These are phyloP conservation scores for Leccinum olivaceoglutinosum DNA, from an alignment of 1,284 basidiomycete genomes.

Conservation along the genomic window DNA sequence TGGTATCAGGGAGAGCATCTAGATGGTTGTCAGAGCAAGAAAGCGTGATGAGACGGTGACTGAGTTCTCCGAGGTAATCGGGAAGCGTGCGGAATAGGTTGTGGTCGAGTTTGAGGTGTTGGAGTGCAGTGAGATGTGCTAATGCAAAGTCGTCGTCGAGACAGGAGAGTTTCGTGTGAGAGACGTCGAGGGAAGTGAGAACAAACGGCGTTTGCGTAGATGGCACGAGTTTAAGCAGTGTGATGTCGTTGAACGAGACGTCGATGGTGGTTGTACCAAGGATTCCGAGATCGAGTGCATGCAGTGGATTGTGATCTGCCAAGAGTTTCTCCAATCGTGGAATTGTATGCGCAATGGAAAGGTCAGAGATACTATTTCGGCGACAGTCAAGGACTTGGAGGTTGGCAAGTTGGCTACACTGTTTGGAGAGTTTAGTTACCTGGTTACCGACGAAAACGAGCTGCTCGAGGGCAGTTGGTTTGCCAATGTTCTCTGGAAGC, in stretches of 20 bases:
- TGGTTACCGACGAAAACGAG: slow-evolving; percentile 90
- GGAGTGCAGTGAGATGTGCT: slow-evolving; percentile 69
- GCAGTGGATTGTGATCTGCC: slow-evolving; percentile 82
- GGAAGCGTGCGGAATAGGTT: slow-evolving; percentile 88
- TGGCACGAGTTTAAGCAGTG: slow-evolving; percentile 66
- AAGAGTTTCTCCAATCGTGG: slow-evolving; percentile 64
- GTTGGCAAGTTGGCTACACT: slow-evolving; percentile 56
- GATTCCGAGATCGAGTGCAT: slow-evolving; percentile 74
- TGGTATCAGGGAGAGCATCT: slow-evolving; percentile 68
- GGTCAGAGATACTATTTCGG: slow-evolving; percentile 75
- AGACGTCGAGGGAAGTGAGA: slow-evolving; percentile 82
- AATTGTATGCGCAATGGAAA: slow-evolving; percentile 64
- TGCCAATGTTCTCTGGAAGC: slow-evolving; percentile 78
- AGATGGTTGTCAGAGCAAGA: slow-evolving; percentile 91
- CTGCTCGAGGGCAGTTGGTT: slow-evolving; percentile 64
- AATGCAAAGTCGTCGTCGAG: slow-evolving; percentile 69
- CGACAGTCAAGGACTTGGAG: slow-evolving; percentile 78
- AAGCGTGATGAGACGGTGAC: slow-evolving; percentile 66
- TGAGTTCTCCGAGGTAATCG: slow-evolving; percentile 72
- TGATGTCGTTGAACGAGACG: slow-evolving; percentile 79
- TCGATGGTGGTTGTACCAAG: slow-evolving; percentile 42
- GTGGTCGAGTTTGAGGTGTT: slow-evolving; percentile 72
- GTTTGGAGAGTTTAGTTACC: slow-evolving; percentile 71
- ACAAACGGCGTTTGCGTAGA: slow-evolving; percentile 53
- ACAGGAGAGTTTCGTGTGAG: slow-evolving; percentile 85